Conservation (phyloP, 2,329 filamentous ascomycete species). For the Gyromitra esculenta region DNA sequence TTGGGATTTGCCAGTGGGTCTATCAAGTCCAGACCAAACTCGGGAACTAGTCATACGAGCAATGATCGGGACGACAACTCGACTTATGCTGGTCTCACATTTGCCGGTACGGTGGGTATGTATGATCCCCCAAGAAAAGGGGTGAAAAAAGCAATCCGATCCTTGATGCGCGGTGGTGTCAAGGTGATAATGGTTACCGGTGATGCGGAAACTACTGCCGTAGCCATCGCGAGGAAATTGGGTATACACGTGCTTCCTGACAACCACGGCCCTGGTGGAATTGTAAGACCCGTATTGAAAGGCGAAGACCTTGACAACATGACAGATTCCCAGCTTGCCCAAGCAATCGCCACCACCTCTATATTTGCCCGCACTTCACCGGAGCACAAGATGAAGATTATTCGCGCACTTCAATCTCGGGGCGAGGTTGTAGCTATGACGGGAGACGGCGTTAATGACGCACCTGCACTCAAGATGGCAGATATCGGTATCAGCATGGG, state of each 20-base stretch:
- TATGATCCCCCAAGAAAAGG: constrained; percentile 92
- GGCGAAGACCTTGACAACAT: constrained; percentile 95
- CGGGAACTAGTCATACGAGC: constrained; percentile 58
- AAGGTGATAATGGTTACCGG: constrained; percentile 99
- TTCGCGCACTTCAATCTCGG: constrained; percentile 86
- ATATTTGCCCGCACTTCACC: constrained; percentile 97
- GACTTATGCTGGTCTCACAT: constrained; percentile 79
- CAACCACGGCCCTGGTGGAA: constrained; percentile 67
- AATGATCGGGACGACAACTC: constrained; percentile 67
- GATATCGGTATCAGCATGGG: constrained; percentile 99
- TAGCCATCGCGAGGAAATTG: constrained; percentile 93
- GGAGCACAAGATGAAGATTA: constrained; percentile 98
- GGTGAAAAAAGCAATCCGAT: constrained; percentile 86
- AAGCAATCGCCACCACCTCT: constrained; percentile 85
- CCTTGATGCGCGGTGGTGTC: constrained; percentile 91
- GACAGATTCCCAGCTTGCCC: constrained; percentile 82
- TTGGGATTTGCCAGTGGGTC: constrained; percentile 90
- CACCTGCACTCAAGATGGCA: constrained; percentile 93
- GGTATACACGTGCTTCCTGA: constrained; percentile 81
- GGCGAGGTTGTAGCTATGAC: constrained; percentile 99
- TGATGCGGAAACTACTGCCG: constrained; percentile 91
- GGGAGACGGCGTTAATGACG: constrained; percentile 97
- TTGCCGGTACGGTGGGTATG: constrained; percentile 95
- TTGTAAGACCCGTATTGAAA: constrained; percentile 77
- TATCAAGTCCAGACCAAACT: constrained; percentile 60